Conservation (phyloP, 208 protist genomes). For the Naegleria gruberi region DNA sequence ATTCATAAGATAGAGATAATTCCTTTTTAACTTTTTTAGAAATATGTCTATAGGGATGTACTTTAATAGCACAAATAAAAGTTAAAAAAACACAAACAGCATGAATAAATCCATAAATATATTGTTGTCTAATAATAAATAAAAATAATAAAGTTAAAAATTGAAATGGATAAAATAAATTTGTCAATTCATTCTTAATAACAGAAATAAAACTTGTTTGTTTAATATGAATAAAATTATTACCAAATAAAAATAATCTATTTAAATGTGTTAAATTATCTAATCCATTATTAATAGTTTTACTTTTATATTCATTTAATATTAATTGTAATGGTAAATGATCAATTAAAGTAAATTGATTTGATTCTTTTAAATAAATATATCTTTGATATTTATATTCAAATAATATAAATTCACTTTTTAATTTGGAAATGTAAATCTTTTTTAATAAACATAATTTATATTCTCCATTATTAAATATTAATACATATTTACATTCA, state of each 20-base stretch:
- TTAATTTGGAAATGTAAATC: not conserved
- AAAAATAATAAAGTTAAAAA: not conserved
- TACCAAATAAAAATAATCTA: slow-evolving; percentile 1
- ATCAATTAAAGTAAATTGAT: not conserved
- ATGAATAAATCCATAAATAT: not conserved
- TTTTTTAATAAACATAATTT: not conserved
- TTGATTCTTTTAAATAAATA: not conserved
- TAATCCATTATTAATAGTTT: not conserved
- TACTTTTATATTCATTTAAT: not conserved
- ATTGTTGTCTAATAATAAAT: not conserved
- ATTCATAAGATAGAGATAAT: not conserved
- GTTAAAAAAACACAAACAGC: not conserved
- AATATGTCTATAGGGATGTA: not conserved
- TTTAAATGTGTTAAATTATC: not conserved
- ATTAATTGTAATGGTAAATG: not conserved
- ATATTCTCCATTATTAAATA: not conserved
- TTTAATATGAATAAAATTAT: slow-evolving; percentile 6
- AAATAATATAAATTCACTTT: not conserved
- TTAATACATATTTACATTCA: not conserved
- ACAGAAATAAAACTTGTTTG: not conserved
- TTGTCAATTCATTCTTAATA: not conserved
- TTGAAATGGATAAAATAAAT: not conserved
- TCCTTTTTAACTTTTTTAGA: not conserved
- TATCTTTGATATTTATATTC: not conserved
- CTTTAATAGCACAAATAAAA: not conserved